A percentile compares a stretch with the other conserved stretches of the same genome.
phyloP scores from a whole-genome alignment of 2,329 filamentous ascomycete genomes.

The Pseudogymnoascus sp. region DNA sequence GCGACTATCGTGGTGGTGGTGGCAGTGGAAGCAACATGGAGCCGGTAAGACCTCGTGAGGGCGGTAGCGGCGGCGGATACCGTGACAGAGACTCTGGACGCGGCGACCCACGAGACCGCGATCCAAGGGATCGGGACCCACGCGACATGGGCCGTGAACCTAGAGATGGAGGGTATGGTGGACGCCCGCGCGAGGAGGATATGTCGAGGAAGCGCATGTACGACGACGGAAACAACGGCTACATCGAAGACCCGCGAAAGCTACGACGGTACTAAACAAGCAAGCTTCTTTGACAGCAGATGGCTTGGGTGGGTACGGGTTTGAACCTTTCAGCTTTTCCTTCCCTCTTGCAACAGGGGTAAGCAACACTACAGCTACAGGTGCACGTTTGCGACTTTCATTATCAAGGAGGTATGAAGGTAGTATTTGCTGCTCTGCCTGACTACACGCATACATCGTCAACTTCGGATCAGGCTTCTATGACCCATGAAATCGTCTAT shows the following conservation, averaged over 20 bases:
- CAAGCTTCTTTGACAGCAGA: slow-evolving; percentile 26
- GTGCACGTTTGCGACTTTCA: slow-evolving; percentile 17
- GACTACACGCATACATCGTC: slow-evolving; percentile 12
- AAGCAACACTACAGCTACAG: slow-evolving; percentile 25
- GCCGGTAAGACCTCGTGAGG: slow-evolving; percentile 60
- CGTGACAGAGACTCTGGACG: slow-evolving; percentile 37
- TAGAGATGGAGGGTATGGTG: slow-evolving; percentile 43
- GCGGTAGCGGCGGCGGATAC: slow-evolving; percentile 33
- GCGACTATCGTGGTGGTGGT: slow-evolving; percentile 18
- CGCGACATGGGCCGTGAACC: slow-evolving; percentile 42
- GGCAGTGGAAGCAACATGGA: slow-evolving; percentile 68
- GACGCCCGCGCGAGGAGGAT: slow-evolving; percentile 38
- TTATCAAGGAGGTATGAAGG: slow-evolving; percentile 18
- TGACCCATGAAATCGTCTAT: neutral
- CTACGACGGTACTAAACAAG: slow-evolving; percentile 52
- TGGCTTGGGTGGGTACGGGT: slow-evolving; percentile 38
- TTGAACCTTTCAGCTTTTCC: slow-evolving; percentile 32
- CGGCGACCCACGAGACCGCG: slow-evolving; percentile 44
- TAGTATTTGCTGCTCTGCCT: slow-evolving; percentile 22
- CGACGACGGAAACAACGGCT: slow-evolving; percentile 71
- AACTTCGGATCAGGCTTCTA: slow-evolving; percentile 7
- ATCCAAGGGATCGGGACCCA: slow-evolving; percentile 38
- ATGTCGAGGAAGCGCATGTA: slow-evolving; percentile 48
- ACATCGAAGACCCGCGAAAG: slow-evolving; percentile 68
- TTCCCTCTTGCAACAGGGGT: slow-evolving; percentile 31